These are phyloP conservation scores for Ottelia alismoides DNA, from an alignment of 106 monocot genomes.

Conservation along the genomic window DNA sequence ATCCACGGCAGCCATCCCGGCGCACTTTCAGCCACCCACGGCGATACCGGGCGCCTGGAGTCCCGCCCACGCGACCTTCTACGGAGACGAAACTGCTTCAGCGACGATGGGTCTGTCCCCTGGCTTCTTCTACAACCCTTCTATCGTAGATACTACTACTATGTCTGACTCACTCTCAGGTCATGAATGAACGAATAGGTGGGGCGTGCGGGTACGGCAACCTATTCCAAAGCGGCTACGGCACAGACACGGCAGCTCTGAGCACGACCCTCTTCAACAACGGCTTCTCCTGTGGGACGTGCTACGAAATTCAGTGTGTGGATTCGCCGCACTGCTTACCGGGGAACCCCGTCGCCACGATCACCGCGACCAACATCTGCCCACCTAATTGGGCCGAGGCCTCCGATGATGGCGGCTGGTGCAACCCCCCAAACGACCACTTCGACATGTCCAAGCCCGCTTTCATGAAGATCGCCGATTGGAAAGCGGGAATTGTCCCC, in stretches of 20 bases:
- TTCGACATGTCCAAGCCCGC: slow-evolving; percentile 89
- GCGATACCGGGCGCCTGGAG: slow-evolving; percentile 17
- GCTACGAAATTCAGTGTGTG: slow-evolving; percentile 56
- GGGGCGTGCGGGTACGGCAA: slow-evolving; percentile 82
- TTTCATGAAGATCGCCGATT: slow-evolving; percentile 54
- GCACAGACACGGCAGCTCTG: slow-evolving; percentile 48
- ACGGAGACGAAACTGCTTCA: slow-evolving; percentile 60
- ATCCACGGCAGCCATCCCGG: background rate
- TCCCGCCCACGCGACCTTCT: slow-evolving; percentile 62
- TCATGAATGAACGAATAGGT: slow-evolving; percentile 16
- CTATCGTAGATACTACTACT: too few species aligned
- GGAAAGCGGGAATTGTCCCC: slow-evolving; percentile 75
- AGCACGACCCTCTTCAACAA: slow-evolving; percentile 59
- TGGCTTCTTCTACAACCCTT: background rate
- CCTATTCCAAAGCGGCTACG: slow-evolving; percentile 40
- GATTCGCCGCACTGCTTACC: slow-evolving; percentile 30
- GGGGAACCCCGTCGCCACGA: slow-evolving; percentile 31
- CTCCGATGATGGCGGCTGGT: slow-evolving; percentile 84
- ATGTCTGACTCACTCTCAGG: background rate
- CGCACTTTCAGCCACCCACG: background rate
- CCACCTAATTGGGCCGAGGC: slow-evolving; percentile 64
- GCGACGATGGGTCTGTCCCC: slow-evolving; percentile 50
- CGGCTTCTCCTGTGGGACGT: slow-evolving; percentile 50
- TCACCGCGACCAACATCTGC: slow-evolving; percentile 85
- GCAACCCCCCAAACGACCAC: slow-evolving; percentile 66